Conservation (phyloP, 768 basidiomycete species). For the Tubosaeta brunneosetosa region DNA sequence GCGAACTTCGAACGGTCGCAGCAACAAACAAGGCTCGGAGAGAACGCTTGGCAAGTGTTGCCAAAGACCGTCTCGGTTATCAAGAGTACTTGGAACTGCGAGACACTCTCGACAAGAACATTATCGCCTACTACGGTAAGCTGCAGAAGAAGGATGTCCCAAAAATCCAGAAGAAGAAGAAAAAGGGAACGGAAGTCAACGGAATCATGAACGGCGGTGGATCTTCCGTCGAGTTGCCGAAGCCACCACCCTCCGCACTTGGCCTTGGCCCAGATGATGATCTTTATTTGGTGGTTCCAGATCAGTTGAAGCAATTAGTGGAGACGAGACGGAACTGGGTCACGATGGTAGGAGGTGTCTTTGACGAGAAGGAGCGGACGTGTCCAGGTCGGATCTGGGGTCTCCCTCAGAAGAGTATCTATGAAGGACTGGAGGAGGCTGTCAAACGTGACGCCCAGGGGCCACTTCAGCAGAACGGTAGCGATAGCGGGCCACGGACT, state of each 20-base stretch:
- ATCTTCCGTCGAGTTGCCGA: constrained; percentile 36
- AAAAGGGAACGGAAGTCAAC: constrained; percentile 45
- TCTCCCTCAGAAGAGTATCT: too few relatives aligned
- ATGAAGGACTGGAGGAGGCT: constrained; percentile 68
- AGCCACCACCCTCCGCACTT: constrained; percentile 66
- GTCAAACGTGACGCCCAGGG: constrained; percentile 37
- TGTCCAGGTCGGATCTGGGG: too few relatives aligned
- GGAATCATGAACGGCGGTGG: constrained; percentile 30
- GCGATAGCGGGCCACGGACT: constrained; percentile 26
- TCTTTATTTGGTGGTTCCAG: constrained; percentile 55
- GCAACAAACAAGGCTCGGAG: constrained; percentile 83
- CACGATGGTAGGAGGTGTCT: too few relatives aligned
- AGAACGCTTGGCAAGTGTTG: constrained; percentile 63
- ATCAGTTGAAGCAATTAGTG: constrained; percentile 67
- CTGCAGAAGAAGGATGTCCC: constrained; percentile 78
- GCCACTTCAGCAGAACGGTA: constrained; percentile 18
- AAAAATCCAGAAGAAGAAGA: constrained; percentile 71
- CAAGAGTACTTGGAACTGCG: constrained; percentile 86
- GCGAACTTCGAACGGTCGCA: constrained; percentile 69
- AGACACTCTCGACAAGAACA: constrained; percentile 83
- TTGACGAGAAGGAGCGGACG: too few relatives aligned
- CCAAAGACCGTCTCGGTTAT: constrained; percentile 83
- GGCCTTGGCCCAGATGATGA: constrained; percentile 69
- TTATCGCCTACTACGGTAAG: constrained; percentile 67
- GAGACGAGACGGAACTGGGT: constrained; percentile 78